Evolutionary conservation across 257 asterid species (phyloP), one percentile per base, ranked within the genome.

Genomic region (Galeopsis tetrahit): DNA sequence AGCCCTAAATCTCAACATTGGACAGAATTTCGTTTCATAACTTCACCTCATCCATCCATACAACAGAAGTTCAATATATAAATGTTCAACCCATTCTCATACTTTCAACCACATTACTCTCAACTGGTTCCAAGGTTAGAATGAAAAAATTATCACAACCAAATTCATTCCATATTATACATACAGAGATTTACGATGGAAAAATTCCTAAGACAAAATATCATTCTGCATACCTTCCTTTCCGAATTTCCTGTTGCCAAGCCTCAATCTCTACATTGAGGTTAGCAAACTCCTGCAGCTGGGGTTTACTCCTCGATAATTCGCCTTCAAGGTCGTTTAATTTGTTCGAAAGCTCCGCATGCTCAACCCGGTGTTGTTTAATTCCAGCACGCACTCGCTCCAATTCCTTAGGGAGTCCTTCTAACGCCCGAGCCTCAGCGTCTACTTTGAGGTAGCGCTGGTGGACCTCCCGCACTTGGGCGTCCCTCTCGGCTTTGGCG

Each of bases 401-500:
- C 61, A 94, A 62, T 35, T 89, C 95, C 3, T 72, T 76, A 42
- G 70, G 35, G 39, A 85, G 69, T 32, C 68, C 84, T 7, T 72
- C 82, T 9, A 78, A 7, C 33, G 83, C 48, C n/a, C 85, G 85
- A 55, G 84, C 89, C 80, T 89, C 97, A 3, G 79, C 87, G 85
- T 90, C 95, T 80, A 83, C 72, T 63, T 76, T 77, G 36, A 79
- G 73, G 55, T 83, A 84, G 66, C 85, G 83, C 52, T 94, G 93
- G 71, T 85, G 78, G 14, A 94, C 79, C 73, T 86, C 89, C 13
- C 88, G 89, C 77, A 88, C 90, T 73, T 86, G 93, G 52, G 88
- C 86, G 57, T 91, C 95, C 66, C 83, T 79, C 62, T 89, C 96
- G 68, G 93, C 83, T 81, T 85, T 88, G 71, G 86, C 79, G 66